Evolutionary conservation across 371 early-diverging fungal genomes (phyloP).

Genomic region (Blastocladiella emersonii): DNA sequence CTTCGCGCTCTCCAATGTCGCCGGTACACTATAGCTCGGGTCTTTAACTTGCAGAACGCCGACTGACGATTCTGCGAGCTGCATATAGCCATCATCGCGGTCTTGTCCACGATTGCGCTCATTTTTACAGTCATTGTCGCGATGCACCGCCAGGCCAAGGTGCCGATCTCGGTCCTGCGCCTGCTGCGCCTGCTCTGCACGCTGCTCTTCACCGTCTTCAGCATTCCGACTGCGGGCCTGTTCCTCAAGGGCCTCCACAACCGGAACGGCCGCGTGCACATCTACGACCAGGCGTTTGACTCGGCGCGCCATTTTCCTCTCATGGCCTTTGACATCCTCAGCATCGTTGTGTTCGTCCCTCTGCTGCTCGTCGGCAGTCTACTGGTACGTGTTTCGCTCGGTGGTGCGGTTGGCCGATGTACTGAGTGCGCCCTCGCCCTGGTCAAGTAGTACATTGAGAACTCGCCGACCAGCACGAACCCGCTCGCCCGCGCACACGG

Average conservation of each 20-base stretch:
- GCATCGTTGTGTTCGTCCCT: neutral
- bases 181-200: neutral
- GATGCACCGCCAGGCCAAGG: neutral
- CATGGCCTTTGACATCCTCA: neutral
- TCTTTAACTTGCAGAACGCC: no score
- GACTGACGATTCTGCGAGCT: no score
- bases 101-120: no score
- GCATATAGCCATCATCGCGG: no score
- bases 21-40: no score
- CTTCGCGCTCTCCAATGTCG: no score
- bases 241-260: neutral
- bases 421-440: no score
- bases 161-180: neutral
- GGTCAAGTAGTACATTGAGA: no score
- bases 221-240: neutral
- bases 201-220: neutral
- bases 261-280: neutral
- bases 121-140: no score
- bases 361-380: neutral
- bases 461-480: no score
- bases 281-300: neutral
- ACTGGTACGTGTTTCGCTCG: neutral
- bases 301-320: neutral
- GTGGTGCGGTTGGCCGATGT: no score
- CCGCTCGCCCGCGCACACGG: no score